Evolutionary conservation across 2,329 filamentous ascomycete species (phyloP).

Genomic region (Neoscytalidium dimidiatum): DNA sequence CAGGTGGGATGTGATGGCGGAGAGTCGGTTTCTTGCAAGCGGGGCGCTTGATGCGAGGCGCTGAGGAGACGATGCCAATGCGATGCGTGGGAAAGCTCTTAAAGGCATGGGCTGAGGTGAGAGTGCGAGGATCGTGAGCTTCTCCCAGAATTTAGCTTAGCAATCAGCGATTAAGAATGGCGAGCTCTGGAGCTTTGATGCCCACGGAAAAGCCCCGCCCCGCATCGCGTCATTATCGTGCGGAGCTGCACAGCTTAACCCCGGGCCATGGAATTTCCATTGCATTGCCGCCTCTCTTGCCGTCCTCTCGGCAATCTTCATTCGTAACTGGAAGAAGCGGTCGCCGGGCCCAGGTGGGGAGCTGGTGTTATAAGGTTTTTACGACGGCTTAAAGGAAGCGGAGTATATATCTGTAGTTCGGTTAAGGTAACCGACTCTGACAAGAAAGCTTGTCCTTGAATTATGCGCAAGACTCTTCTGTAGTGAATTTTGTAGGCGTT

Average conservation of each 20-base stretch:
- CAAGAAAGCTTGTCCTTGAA: too few relatives aligned
- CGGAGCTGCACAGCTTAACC: neutral
- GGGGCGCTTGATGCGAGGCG: neutral
- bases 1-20: slow-evolving; percentile 3
- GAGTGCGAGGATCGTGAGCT: neutral
- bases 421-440: too few relatives aligned
- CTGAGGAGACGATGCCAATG: neutral
- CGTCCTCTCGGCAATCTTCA: too few relatives aligned
- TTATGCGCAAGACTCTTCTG: too few relatives aligned
- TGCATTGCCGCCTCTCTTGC: too few relatives aligned
- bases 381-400: too few relatives aligned
- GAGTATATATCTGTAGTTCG: too few relatives aligned
- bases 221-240: slow-evolving; percentile 7
- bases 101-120: neutral
- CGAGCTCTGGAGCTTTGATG: neutral
- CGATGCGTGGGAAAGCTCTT: neutral
- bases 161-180: neutral
- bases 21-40: neutral
- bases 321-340: too few relatives aligned
- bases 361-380: too few relatives aligned
- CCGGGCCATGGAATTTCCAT: neutral
- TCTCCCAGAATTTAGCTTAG: neutral
- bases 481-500: too few relatives aligned
- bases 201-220: slow-evolving; percentile 17
- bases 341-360: too few relatives aligned